phyloP scores from a whole-genome alignment of 345 rosid genomes.

The Citrus medica region DNA sequence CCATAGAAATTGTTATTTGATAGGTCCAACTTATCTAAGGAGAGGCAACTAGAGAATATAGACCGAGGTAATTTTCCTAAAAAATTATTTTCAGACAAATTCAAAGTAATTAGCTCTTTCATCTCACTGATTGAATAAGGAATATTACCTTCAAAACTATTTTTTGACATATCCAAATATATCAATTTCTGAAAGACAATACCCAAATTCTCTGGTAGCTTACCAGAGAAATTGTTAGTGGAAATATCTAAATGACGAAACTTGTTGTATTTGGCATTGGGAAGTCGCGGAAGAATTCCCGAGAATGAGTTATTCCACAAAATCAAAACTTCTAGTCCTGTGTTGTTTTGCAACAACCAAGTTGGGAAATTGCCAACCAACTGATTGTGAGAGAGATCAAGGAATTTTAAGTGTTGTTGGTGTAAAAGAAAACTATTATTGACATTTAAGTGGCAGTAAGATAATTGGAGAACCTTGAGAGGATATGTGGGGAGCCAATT shows the following conservation, averaged over 20 bases:
- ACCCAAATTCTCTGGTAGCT: not conserved
- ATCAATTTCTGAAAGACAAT: not conserved
- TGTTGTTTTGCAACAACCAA: not conserved
- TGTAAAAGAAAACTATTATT: not conserved
- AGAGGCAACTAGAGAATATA: not conserved
- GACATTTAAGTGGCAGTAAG: not conserved
- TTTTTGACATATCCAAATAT: not conserved
- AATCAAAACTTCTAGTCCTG: not conserved
- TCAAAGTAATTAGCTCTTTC: not conserved
- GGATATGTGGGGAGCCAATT: not conserved
- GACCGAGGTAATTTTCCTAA: not conserved
- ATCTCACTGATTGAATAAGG: not conserved
- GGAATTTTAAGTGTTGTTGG: not conserved
- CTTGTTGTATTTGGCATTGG: not conserved
- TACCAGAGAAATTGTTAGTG: not conserved
- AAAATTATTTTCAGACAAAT: not conserved
- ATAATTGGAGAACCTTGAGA: not conserved
- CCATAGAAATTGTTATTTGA: not conserved
- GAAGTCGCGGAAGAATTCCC: not conserved
- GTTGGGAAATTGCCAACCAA: not conserved
- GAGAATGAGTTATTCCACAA: not conserved
- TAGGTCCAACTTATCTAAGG: fast-evolving
- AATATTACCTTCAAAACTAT: not conserved
- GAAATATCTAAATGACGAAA: not conserved
- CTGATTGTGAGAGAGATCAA: not conserved